These are phyloP conservation scores for Pseudogymnoascus sp. DNA, from an alignment of 2,329 filamentous ascomycete genomes.

Conservation along the genomic window DNA sequence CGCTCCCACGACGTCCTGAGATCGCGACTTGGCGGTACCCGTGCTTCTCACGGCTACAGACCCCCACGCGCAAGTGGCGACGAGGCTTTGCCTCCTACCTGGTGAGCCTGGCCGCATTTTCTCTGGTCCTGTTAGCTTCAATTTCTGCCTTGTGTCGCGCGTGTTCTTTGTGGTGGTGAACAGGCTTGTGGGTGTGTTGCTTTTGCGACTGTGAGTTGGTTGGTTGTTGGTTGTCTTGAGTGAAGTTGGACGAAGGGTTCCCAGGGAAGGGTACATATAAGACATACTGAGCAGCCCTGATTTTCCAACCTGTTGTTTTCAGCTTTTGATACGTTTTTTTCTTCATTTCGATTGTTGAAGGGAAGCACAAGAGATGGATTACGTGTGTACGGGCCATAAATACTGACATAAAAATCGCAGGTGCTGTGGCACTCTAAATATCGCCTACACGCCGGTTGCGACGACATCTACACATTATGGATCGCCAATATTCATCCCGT, in stretches of 20 bases:
- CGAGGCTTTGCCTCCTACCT: background rate
- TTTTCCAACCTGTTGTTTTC: background rate
- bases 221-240: background rate
- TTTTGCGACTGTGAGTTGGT: background rate
- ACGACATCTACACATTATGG: background rate
- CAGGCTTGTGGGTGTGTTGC: background rate
- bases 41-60: background rate
- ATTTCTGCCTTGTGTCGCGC: background rate
- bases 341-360: too few species aligned
- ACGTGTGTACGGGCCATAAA: background rate
- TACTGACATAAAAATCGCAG: background rate
- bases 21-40: background rate
- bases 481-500: background rate
- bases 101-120: background rate
- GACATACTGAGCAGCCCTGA: background rate
- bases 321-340: too few species aligned
- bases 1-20: background rate
- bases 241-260: background rate
- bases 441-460: background rate
- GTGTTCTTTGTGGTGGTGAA: background rate
- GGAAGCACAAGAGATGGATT: background rate
- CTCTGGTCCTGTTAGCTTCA: background rate
- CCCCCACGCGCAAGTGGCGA: conserved; percentile 1
- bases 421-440: background rate
- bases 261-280: background rate